Conservation (phyloP, 208 protist genomes). For the Crithidia fasciculata region DNA sequence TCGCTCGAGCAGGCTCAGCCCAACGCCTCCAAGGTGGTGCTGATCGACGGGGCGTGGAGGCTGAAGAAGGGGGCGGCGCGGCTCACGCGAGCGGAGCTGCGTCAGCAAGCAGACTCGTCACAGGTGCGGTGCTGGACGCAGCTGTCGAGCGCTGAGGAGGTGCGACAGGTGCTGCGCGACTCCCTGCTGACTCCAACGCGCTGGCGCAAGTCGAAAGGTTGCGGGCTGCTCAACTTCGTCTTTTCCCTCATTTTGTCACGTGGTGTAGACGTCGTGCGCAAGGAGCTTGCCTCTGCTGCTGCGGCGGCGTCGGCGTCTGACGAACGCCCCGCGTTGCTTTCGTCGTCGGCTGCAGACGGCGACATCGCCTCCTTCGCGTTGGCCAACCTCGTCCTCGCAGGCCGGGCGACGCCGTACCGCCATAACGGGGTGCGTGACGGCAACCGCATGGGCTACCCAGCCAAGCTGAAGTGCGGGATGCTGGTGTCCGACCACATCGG, state of each 20-base stretch:
- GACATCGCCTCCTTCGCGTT: constrained; percentile 57
- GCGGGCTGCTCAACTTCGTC: constrained; percentile 75
- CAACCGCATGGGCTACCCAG: constrained; percentile 39
- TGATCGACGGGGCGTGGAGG: constrained; percentile 56
- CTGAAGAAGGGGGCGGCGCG: constrained; percentile 7
- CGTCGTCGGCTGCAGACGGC: constrained; percentile 18
- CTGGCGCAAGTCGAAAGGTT: constrained; percentile 64
- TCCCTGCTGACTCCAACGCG: constrained; percentile 37
- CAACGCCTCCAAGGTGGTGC: constrained; percentile 49
- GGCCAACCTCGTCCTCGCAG: constrained; percentile 52
- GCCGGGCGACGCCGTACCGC: constrained; percentile 34
- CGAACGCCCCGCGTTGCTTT: constrained; percentile 19
- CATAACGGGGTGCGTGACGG: constrained; percentile 41
- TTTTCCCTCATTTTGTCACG: constrained; percentile 75
- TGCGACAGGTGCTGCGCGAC: constrained; percentile 40
- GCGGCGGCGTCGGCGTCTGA: constrained; percentile 19
- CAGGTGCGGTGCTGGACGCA: constrained; percentile 38
- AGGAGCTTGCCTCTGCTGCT: constrained; percentile 26
- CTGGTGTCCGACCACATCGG: constrained; percentile 27
- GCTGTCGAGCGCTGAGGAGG: constrained; percentile 46
- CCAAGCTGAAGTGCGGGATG: constrained; percentile 37
- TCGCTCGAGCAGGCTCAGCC: constrained; percentile 69
- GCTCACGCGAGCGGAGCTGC: constrained; percentile 19
- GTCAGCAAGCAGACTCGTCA: constrained; percentile 14
- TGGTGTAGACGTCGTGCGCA: constrained; percentile 43